phyloP scores from a whole-genome alignment of 768 basidiomycete species.

The Pleurotus tuber-regium region DNA sequence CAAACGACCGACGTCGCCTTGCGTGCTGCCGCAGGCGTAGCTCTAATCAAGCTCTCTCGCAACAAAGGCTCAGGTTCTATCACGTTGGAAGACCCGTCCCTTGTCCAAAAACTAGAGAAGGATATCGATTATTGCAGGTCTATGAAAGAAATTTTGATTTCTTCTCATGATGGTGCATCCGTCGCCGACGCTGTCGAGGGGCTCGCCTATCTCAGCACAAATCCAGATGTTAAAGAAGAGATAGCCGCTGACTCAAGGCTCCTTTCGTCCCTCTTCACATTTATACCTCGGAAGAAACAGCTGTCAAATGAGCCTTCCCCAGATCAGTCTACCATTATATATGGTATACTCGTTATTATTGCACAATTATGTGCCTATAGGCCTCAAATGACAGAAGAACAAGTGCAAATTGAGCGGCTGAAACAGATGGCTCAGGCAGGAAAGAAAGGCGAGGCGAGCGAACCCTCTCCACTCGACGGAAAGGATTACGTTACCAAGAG shows the following conservation, averaged over 20 bases:
- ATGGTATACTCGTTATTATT: slow-evolving; percentile 75
- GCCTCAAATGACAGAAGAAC: slow-evolving; percentile 73
- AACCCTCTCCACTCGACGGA: slow-evolving; percentile 50
- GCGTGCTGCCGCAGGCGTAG: slow-evolving; percentile 65
- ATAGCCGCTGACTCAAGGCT: slow-evolving; percentile 55
- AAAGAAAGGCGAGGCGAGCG: slow-evolving; percentile 23
- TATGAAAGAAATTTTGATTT: slow-evolving; percentile 56
- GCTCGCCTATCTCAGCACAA: slow-evolving; percentile 75
- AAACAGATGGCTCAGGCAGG: slow-evolving; percentile 64
- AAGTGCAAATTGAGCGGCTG: slow-evolving; percentile 78
- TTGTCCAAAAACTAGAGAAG: slow-evolving; percentile 19
- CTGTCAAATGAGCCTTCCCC: slow-evolving; percentile 19
- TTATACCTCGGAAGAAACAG: slow-evolving; percentile 51
- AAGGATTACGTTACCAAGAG: slow-evolving; percentile 64
- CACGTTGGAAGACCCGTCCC: slow-evolving; percentile 29
- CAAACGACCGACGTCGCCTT: slow-evolving; percentile 43
- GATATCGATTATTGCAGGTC: slow-evolving; percentile 47
- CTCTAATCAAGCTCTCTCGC: slow-evolving; percentile 74
- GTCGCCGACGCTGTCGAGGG: slow-evolving; percentile 75
- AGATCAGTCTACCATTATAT: slow-evolving; percentile 56
- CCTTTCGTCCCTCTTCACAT: slow-evolving; percentile 53
- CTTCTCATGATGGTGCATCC: slow-evolving; percentile 32
- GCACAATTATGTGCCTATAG: slow-evolving; percentile 72
- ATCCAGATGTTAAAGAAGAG: slow-evolving; percentile 58
- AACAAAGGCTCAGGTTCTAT: slow-evolving; percentile 41